A percentile compares a stretch with the other conserved stretches of the same genome.
These are phyloP conservation scores for Alternaria conjuncta DNA, from an alignment of 2,329 filamentous ascomycete species.

Conservation along the genomic window DNA sequence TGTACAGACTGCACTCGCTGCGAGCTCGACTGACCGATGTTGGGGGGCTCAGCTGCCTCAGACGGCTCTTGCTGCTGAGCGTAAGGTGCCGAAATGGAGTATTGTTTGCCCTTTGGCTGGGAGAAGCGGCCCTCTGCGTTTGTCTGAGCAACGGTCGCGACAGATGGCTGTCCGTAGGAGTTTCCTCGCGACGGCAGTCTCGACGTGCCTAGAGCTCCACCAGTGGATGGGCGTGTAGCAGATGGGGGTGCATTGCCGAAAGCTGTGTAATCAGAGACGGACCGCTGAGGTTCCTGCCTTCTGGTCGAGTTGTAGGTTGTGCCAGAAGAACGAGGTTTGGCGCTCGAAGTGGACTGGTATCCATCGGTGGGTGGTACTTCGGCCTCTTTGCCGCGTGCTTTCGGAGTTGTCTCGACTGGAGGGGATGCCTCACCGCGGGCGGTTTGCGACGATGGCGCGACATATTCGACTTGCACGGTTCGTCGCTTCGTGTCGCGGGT, in stretches of 20 bases:
- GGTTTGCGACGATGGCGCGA: slow-evolving; percentile 87
- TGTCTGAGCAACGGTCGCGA: slow-evolving; percentile 84
- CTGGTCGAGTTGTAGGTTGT: slow-evolving; percentile 42
- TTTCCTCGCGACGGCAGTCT: slow-evolving; percentile 74
- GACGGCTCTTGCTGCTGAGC: slow-evolving; percentile 59
- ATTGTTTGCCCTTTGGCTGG: slow-evolving; percentile 72
- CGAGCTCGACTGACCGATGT: slow-evolving; percentile 66
- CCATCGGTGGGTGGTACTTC: slow-evolving; percentile 55
- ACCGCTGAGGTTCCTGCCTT: slow-evolving; percentile 58
- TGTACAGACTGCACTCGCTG: slow-evolving; percentile 62
- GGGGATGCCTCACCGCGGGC: slow-evolving; percentile 67
- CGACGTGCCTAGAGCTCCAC: slow-evolving; percentile 71
- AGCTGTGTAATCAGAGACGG: slow-evolving; percentile 55
- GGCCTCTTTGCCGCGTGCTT: slow-evolving; percentile 57
- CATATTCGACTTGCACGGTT: slow-evolving; percentile 97
- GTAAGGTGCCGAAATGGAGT: slow-evolving; percentile 73
- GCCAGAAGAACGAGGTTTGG: slow-evolving; percentile 28
- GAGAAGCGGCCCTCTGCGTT: slow-evolving; percentile 90
- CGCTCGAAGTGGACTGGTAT: slow-evolving; percentile 39
- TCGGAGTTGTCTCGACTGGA: slow-evolving; percentile 48
- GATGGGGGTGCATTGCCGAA: slow-evolving; percentile 52
- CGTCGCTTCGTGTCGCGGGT: slow-evolving; percentile 85
- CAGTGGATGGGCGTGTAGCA: slow-evolving; percentile 72
- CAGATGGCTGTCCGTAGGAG: slow-evolving; percentile 86
- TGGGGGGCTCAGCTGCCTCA: slow-evolving; percentile 47